Base-by-base conservation (phyloP, 306 rosid species). In the Trifolium repens region DNA sequence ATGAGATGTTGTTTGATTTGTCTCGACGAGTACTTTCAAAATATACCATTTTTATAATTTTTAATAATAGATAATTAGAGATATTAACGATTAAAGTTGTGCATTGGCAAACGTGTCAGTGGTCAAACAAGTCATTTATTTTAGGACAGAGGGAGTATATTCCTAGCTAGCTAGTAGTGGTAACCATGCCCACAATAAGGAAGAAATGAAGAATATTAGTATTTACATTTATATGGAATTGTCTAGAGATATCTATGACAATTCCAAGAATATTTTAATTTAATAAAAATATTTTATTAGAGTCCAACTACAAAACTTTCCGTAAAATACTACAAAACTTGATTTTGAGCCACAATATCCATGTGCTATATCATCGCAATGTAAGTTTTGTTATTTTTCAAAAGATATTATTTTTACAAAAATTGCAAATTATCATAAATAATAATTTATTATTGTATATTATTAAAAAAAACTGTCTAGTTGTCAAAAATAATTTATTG, bases 191-290 rank as follows among this genome's bases (percentile, higher is more conserved):
- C 8, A 16, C 6, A 49, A 47, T 13, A 47, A 11, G n/a, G 19
- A 53, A 17, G 0, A 17, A 68, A 60, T 24, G 6, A 75, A 59
- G 79, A 81, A 24, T 68, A 82, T 53, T 15, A 26, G 69, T 83
- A 82, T 84, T 84, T 54, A 78, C 78, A 81, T 66, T 77, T 79
- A 78, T 47, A 9, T 49, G 70, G 26, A 78, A 76, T 69, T 81
- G 42, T 71, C 77, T 49, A 26, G 37, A 68, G 50, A 78, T 44
- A 73, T 46, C 62, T 53, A 8, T 15, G 53, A 14, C 19, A 30
- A 59, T 32, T 59, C 40, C 65, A 4, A 26, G 9, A 58, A 57
- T 57, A 57, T 22, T 8, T 58, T 22, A 22, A n/a, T n/a, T 4
- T 11, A 4, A 57, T 22, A 43, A 11, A 43, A 43, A 43, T 42